Evolutionary conservation across 2,329 filamentous ascomycete genomes (phyloP).

Genomic region (Paracorniculantispora psalliotae): DNA sequence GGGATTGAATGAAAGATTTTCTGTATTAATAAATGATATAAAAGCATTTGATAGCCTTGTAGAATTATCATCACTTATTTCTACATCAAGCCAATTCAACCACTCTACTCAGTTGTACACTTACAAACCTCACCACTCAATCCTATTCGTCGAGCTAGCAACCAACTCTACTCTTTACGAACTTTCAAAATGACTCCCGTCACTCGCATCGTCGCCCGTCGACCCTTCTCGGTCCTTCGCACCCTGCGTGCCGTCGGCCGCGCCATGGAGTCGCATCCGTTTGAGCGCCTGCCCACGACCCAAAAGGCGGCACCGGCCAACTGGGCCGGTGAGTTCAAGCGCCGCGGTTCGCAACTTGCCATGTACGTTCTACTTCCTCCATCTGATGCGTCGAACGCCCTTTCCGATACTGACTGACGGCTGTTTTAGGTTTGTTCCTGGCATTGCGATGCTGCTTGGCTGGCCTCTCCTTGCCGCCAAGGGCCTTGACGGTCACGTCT

Average conservation of each 20-base stretch:
- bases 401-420: constrained; percentile 15
- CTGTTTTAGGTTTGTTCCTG: constrained; percentile 33
- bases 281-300: constrained; percentile 27
- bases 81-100: constrained; percentile 20
- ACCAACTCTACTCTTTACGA: constrained; percentile 15
- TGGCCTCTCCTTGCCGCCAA: constrained; percentile 29
- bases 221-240: constrained; percentile 31
- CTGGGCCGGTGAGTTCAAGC: constrained; percentile 29
- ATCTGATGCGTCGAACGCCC: no score
- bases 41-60: neutral
- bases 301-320: constrained; percentile 26
- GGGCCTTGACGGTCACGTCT: constrained; percentile 29
- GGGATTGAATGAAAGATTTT: no score
- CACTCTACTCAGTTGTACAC: constrained; percentile 12
- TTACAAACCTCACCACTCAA: constrained; percentile 12
- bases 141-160: constrained; percentile 12
- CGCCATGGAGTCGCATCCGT: constrained; percentile 32
- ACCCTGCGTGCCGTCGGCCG: constrained; percentile 29
- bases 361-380: constrained; percentile 25
- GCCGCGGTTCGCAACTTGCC: constrained; percentile 26
- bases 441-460: constrained; percentile 28
- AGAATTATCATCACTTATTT: neutral
- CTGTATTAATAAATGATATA: no score
- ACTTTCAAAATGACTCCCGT: constrained; percentile 19
- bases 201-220: constrained; percentile 25